Evolutionary conservation across 257 asterid genomes (phyloP).

Genomic region (Asclepias syriaca): DNA sequence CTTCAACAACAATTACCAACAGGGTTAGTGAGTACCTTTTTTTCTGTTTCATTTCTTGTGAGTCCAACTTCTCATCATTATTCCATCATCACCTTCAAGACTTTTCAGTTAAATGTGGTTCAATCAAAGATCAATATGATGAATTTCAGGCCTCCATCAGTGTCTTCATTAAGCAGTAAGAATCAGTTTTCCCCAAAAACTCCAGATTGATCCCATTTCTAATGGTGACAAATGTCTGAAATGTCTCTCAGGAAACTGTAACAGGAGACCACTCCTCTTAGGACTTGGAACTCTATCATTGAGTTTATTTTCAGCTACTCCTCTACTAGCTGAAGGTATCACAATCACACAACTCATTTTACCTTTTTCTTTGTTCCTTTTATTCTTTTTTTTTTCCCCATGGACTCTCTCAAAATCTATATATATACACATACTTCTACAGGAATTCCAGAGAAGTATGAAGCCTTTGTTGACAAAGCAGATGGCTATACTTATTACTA

Average conservation of each 20-base stretch:
- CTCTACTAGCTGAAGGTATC: constrained; percentile 73
- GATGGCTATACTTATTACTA: constrained; percentile 86
- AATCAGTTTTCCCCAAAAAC: not conserved
- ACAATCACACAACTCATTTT: not conserved
- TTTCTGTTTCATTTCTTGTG: not conserved
- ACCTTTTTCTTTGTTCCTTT: not conserved
- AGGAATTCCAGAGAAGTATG: constrained; percentile 52
- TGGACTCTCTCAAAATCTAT: not conserved
- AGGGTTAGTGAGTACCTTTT: constrained; percentile 31
- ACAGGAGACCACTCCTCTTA: constrained; percentile 45
- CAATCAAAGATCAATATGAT: constrained; percentile 24
- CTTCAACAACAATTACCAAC: constrained; percentile 30
- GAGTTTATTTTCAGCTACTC: constrained; percentile 31
- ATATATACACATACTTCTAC: constrained; percentile 10
- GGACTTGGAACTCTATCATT: constrained; percentile 60
- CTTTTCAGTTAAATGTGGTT: constrained; percentile 23
- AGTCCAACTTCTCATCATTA: not conserved
- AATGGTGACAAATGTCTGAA: not conserved
- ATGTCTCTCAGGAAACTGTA: constrained; percentile 31
- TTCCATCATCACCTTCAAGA: constrained; percentile 7
- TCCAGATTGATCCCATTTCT: not conserved
- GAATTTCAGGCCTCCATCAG: constrained; percentile 22
- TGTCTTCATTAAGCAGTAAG: constrained; percentile 28
- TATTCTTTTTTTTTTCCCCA: too few species aligned
- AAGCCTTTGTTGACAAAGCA: constrained; percentile 53